These are phyloP conservation scores for Saxispiralis lemnorum DNA, from an alignment of 495 filamentous ascomycete species.

Conservation along the genomic window DNA sequence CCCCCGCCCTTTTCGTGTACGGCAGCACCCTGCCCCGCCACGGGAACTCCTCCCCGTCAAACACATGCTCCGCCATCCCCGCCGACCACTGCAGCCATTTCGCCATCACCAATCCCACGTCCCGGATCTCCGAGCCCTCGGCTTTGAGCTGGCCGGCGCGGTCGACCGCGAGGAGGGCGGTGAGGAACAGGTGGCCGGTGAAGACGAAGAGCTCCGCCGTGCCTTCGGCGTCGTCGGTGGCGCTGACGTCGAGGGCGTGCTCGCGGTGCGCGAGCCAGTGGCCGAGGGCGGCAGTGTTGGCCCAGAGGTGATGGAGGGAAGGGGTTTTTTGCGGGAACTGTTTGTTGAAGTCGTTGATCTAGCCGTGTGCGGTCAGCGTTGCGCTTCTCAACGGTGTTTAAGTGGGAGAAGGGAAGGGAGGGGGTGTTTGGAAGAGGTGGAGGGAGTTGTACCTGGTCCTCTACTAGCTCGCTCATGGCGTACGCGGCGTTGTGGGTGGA, in stretches of 20 bases:
- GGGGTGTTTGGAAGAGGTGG: no score
- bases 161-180: background rate
- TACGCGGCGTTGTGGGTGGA: no score
- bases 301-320: background rate
- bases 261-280: background rate
- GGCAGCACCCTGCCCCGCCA: no score
- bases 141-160: background rate
- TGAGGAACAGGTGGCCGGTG: background rate
- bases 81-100: no score
- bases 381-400: no score
- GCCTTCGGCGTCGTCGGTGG: background rate
- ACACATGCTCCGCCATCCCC: no score
- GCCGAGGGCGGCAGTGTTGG: background rate
- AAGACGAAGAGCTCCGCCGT: background rate
- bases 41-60: no score
- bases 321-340: background rate
- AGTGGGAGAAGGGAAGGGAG: no score
- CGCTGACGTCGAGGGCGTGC: background rate
- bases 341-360: background rate
- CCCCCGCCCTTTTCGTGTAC: no score
- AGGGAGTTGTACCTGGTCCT: no score
- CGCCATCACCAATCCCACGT: background rate
- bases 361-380: no score
- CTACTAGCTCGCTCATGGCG: no score
- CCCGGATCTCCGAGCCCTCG: background rate